Evolutionary conservation across 2,329 filamentous ascomycete species (phyloP).

Genomic region (Exophiala phaeomuriformis): DNA sequence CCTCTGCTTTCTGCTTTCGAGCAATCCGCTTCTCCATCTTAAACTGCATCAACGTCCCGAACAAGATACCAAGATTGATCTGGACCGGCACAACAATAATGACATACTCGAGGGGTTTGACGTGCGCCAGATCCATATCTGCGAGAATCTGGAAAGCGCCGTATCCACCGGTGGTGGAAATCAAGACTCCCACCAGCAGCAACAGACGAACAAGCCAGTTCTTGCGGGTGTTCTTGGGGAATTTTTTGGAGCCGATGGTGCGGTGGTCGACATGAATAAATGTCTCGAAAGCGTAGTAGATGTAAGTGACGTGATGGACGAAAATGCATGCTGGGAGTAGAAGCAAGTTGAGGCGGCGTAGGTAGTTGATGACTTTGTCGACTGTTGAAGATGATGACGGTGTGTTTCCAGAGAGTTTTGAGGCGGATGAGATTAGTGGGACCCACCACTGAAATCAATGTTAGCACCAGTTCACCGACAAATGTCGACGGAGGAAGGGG

Average conservation of each 20-base stretch:
- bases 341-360: slow-evolving; percentile 23
- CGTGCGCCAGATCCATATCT: slow-evolving; percentile 21
- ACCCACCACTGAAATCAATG: slow-evolving; percentile 24
- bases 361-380: slow-evolving; percentile 14
- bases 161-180: slow-evolving; percentile 18
- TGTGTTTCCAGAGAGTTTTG: slow-evolving; percentile 3
- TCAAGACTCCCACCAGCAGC: slow-evolving; percentile 19
- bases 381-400: background rate
- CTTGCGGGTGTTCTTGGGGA: slow-evolving; percentile 22
- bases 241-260: slow-evolving; percentile 6
- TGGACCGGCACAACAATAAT: slow-evolving; percentile 24
- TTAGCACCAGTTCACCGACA: background rate
- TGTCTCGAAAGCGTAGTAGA: slow-evolving; percentile 19
- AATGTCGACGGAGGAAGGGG: too few relatives aligned
- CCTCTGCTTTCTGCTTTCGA: slow-evolving; percentile 11
- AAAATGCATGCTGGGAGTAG: slow-evolving; percentile 23
- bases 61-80: slow-evolving; percentile 24
- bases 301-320: slow-evolving; percentile 15
- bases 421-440: slow-evolving; percentile 14
- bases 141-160: slow-evolving; percentile 22
- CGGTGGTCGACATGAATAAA: slow-evolving; percentile 25
- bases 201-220: slow-evolving; percentile 25
- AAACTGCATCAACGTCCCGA: slow-evolving; percentile 23
- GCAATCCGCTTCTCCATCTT: slow-evolving; percentile 23
- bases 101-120: slow-evolving; percentile 23